Base-by-base conservation (phyloP, 441 rosid genomes). In the Iberis amara region DNA sequence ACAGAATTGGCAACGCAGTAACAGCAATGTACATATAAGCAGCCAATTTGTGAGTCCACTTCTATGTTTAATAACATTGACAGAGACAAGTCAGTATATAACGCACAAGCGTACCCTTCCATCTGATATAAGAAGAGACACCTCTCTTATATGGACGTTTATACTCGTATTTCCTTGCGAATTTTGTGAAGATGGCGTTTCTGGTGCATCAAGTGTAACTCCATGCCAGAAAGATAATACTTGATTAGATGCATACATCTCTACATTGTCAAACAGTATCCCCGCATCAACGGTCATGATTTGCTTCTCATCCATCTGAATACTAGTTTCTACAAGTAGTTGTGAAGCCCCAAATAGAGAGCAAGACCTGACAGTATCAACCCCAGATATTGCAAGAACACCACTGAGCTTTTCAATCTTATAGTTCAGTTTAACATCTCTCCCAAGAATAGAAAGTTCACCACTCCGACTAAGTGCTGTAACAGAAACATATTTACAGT, bases 91-190 rank as follows among this genome's bases (percentile, higher is more conserved):
- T 41, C 15, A 64, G 63, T 4, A 57, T 7, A 44, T 30, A 50
- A 58, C 31, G 49, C 43, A 43, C 18, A 51, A 33, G 10, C 71
- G 13, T 84, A 92, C 99, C 94, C 84, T 81, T 75, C 89, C 96
- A 76, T 88, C 99, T 66, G 92, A 83, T 53, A 89, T 71, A 54
- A 84, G 79, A 58, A 89, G 68, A 50, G 96, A 86, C 36, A 61
- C 64, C 64, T 84, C 81, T 75, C 76, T 81, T 11, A 79, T 60
- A 69, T 74, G 79, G 55, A 84, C 43, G 53, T 73, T 74, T 27
- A 81, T 52, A 59, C 73, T 73, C 55, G 82, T 35, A 39, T 64
- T 53, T 65, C 58, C 78, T 57, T 72, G 64, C 39, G 65, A 42
- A 76, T 67, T 67, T 57, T 62, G 78, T 58, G 96, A 71, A 69